Evolutionary conservation across 1,139 yeast genomes (phyloP).

Genomic region (Suhomyces anneliseae): DNA sequence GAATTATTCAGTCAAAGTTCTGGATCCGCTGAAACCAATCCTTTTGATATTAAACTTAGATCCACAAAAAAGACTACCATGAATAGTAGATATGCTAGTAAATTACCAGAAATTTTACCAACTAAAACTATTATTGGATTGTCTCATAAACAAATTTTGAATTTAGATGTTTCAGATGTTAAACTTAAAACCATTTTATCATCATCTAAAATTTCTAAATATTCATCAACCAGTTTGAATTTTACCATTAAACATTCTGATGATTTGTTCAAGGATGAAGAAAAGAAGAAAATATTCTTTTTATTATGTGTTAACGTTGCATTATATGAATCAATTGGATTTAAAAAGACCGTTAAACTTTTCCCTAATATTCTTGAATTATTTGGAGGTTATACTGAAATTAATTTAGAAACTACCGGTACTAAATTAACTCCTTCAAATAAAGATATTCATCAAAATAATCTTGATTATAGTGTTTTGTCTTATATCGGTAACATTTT

Average conservation of each 20-base stretch:
- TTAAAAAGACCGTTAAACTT: conserved; percentile 27
- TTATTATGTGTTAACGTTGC: conserved; percentile 40
- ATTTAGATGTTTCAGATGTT: conserved; percentile 37
- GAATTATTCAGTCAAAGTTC: conserved; percentile 12
- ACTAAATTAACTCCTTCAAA: conserved; percentile 40
- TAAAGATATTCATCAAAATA: conserved; percentile 35
- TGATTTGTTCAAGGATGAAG: conserved; percentile 28
- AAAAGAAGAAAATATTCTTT: conserved; percentile 29
- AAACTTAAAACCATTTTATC: conserved; percentile 40
- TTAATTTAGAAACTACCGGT: conserved; percentile 35
- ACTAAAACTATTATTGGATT: conserved; percentile 44
- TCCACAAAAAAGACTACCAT: conserved; percentile 30
- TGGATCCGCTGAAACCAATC: conserved; percentile 15
- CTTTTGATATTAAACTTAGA: conserved; percentile 34
- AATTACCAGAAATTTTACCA: conserved; percentile 37
- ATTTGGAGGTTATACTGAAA: conserved; percentile 35
- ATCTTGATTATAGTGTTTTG: conserved; percentile 42
- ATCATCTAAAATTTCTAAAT: conserved; percentile 33
- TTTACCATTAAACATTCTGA: conserved; percentile 30
- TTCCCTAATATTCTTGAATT: conserved; percentile 32
- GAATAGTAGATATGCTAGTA: conserved; percentile 31
- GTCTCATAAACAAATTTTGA: conserved; percentile 37
- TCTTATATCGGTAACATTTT: conserved; percentile 44
- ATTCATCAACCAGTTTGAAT: conserved; percentile 29
- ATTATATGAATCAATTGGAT: conserved; percentile 41